Base-by-base conservation (phyloP, 495 filamentous ascomycete species). In the Hypoxylon subgilvum region DNA sequence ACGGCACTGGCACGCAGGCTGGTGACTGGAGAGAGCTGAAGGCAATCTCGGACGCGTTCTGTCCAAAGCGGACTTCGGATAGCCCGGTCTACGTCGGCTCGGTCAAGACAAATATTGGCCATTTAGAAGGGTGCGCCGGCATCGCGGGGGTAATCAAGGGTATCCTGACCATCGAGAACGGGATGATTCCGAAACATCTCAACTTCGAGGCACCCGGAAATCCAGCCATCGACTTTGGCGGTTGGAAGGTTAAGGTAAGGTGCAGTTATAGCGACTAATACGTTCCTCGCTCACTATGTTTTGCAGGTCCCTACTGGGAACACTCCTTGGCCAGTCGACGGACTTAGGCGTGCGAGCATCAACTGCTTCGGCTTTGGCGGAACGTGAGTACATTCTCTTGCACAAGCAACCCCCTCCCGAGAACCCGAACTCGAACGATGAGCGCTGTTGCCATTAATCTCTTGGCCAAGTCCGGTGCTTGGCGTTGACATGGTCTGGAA, bases 11-110 rank as follows among this genome's bases (percentile, higher is more conserved):
- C 0, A 85, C 83, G 0, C 68, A 62, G 10, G 74, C 72, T 1
- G 82, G 82, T 0, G 86, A 88, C 54, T 84, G 82, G 0, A 70
- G 81, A 12, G 86, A 89, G 48, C 52, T 73, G 0, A 59, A 52
- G 2, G 82, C 79, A 0, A 66, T 84, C 5, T 72, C 69, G 0
- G 67, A 70, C 1, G 72, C 76, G 0, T 79, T 84, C 31, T 72
- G 72, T 8, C 40, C 31, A 17, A 55, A 69, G 30, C 63, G 74
- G 12, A 50, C 57, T 1, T 12, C 63, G 7, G 12, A 72, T 67
- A 42, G 74, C 35, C 59, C 59, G 65, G 35, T 66, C 1, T 60
- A 68, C 1, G 67, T 76, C 3, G 75, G 73, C 2, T 75, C 72
- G 7, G 61, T 74, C 16, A 76, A 77, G 41, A 70, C 71, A 0